Base-by-base conservation (phyloP, 306 rosid genomes). In the Begonia loranthoides region DNA sequence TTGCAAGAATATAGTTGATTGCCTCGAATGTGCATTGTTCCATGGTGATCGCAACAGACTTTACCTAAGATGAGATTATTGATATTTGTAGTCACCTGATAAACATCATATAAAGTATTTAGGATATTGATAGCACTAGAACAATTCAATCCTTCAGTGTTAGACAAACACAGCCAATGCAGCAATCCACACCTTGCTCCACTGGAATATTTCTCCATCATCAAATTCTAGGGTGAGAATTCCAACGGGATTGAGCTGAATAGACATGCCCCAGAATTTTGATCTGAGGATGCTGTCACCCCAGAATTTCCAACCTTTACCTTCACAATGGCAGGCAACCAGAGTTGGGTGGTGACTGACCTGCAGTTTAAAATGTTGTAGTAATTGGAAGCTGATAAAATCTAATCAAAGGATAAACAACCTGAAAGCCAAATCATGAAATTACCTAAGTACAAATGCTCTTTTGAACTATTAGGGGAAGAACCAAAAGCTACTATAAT, bases 291-390 rank as follows among this genome's bases (percentile, higher is more conserved):
- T 90, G 67, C 95, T 82, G 68, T 90, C 99, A 52, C 82, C 95
- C 95, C 94, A 90, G 70, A 86, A 90, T 71, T 66, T 90, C 99
- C 99, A 90, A 50, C 99, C 99, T 75, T 84, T 76, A 55, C 99
- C 99, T 74, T 86, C 82, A 80, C 99, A 82, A 68, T 90, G 99
- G 75, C 95, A 90, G 45, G 99, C 99, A 63, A 90, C 79, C 39
- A 90, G 79, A 9, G 99, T 90, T 38, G 99, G 99, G 63, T 90
- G 95, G 76, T 90, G 99, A 76, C 99, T 76, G 53, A 90, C 99
- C 99, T 90, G 90, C 78, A 55, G 40, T 57, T 17, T 55, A 49
- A 47, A 2, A 8, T n/a, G n/a, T n/a, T n/a, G n/a, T n/a, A 28
- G 36, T 5, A 28, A 4, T 28, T 28, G 9, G 36, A 28, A 28